These are phyloP conservation scores for Aspergillus sp. DNA, from an alignment of 2,329 filamentous ascomycete species.

Conservation along the genomic window DNA sequence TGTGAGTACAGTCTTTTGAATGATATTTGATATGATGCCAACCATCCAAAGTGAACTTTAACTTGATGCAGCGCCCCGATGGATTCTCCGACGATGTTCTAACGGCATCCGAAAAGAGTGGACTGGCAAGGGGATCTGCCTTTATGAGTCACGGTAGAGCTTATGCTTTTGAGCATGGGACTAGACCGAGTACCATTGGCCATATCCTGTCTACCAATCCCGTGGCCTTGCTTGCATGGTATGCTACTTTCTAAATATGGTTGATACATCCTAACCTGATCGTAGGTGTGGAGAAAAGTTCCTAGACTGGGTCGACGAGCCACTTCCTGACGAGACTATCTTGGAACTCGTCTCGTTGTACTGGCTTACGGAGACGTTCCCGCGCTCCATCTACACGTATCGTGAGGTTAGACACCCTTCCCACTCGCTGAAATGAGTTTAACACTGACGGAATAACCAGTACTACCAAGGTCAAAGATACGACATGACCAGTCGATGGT, in stretches of 20 bases:
- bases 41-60: constrained; percentile 22
- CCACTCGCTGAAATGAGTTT: too few relatives aligned
- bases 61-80: constrained; percentile 17
- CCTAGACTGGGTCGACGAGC: constrained; percentile 31
- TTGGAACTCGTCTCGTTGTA: constrained; percentile 31
- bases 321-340: constrained; percentile 25
- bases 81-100: constrained; percentile 17
- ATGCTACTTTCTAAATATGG: too few relatives aligned
- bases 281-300: constrained; percentile 37
- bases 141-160: constrained; percentile 17
- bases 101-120: constrained; percentile 24
- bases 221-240: constrained; percentile 29
- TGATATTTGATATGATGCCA: constrained; percentile 1
- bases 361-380: constrained; percentile 36
- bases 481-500: constrained; percentile 16
- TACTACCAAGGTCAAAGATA: too few relatives aligned
- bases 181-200: constrained; percentile 29
- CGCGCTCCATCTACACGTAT: constrained; percentile 29
- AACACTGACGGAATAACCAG: too few relatives aligned
- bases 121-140: constrained; percentile 12
- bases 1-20: constrained; percentile 11
- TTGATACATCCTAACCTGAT: neutral
- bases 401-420: constrained; percentile 21
- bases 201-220: constrained; percentile 28
- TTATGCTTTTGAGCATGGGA: constrained; percentile 27